These are phyloP conservation scores for Phytophthora palmivora DNA, from an alignment of 352 stramenopile species.

Conservation along the genomic window DNA sequence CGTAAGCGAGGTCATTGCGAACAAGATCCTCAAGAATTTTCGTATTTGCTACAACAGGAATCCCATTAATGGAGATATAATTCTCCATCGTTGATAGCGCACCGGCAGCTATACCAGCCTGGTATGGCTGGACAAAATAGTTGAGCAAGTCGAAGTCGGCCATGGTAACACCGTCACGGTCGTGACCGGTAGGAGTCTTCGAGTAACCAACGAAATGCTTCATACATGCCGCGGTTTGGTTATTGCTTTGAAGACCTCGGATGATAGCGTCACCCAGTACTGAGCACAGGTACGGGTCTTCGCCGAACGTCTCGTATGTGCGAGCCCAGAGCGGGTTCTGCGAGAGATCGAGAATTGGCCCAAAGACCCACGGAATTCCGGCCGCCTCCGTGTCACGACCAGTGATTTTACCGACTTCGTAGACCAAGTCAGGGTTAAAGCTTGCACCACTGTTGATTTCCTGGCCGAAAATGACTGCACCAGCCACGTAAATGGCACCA, in stretches of 20 bases:
- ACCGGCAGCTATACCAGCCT: constrained; percentile 69
- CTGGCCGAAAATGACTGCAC: constrained; percentile 84
- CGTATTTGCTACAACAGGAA: constrained; percentile 81
- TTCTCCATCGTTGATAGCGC: constrained; percentile 91
- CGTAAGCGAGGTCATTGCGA: constrained; percentile 75
- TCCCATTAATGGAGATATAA: constrained; percentile 90
- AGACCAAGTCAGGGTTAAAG: constrained; percentile 80
- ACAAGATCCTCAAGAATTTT: constrained; percentile 76
- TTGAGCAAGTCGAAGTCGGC: constrained; percentile 78
- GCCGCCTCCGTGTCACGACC: constrained; percentile 84
- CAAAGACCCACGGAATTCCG: constrained; percentile 89
- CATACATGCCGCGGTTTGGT: constrained; percentile 70
- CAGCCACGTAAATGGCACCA: constrained; percentile 83
- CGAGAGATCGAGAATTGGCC: constrained; percentile 81
- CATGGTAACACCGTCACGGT: constrained; percentile 75
- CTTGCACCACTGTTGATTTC: constrained; percentile 89
- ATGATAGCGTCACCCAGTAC: constrained; percentile 73
- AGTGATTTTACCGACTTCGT: constrained; percentile 66
- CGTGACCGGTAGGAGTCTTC: constrained; percentile 72
- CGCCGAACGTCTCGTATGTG: too few relatives aligned
- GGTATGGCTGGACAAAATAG: constrained; percentile 78
- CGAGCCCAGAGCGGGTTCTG: constrained; percentile 87
- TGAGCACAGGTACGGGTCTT: constrained; percentile 81
- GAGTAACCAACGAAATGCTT: too few relatives aligned
- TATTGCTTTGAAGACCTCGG: constrained; percentile 76